Evolutionary conservation across 148 eudicot species (phyloP).

Genomic region (Nyssa sinensis): DNA sequence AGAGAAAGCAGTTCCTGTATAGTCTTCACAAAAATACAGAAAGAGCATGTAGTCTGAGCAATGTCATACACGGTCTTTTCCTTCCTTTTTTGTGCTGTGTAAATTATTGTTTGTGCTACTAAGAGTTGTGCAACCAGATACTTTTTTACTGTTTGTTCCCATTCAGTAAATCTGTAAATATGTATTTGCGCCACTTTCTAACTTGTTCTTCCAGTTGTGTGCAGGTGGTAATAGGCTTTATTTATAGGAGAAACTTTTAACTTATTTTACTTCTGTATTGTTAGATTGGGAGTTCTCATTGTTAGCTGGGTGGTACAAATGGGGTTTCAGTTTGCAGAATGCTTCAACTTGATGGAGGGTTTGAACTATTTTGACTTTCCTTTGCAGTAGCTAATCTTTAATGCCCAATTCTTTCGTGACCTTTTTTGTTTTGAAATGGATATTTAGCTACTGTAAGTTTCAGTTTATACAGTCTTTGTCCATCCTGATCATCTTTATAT

Average conservation of each 20-base stretch:
- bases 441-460: not conserved
- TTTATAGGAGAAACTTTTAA: not conserved
- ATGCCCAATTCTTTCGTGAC: not conserved
- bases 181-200: not conserved
- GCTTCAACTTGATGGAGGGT: not conserved
- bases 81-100: not conserved
- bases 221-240: not conserved
- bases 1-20: slow-evolving; percentile 25
- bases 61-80: not conserved
- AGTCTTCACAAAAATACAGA: slow-evolving; percentile 2
- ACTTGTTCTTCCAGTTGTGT: not conserved
- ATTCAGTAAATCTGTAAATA: not conserved
- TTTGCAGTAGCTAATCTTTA: not conserved
- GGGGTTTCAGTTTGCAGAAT: not conserved
- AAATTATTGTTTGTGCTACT: not conserved
- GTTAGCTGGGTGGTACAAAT: not conserved
- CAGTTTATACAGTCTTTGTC: too few relatives aligned
- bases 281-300: not conserved
- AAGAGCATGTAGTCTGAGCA: not conserved
- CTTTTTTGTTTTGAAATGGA: too few relatives aligned
- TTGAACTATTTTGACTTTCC: not conserved
- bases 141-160: not conserved
- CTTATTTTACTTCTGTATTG: not conserved
- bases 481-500: too few relatives aligned
- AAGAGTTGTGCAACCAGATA: not conserved